Evolutionary conservation across 148 eudicot species (phyloP).

Genomic region (Rheum nobile): DNA sequence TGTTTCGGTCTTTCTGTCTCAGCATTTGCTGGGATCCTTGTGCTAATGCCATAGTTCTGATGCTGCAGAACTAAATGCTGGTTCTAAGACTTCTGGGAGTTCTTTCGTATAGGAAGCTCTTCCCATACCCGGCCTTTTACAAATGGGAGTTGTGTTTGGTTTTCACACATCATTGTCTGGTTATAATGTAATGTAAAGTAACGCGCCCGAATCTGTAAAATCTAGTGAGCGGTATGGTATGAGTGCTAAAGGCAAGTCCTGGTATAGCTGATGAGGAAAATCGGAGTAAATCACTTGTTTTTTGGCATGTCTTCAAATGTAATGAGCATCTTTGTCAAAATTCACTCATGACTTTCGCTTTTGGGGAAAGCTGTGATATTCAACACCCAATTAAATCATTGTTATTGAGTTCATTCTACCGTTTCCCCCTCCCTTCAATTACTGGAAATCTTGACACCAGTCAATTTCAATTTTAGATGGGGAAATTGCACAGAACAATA

Average conservation of each 20-base stretch:
- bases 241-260: background rate
- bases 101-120: background rate
- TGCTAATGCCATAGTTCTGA: background rate
- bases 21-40: background rate
- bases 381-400: background rate
- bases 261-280: conserved; percentile 1
- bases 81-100: background rate
- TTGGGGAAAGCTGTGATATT: background rate
- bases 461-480: too few relatives aligned
- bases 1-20: background rate
- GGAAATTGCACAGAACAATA: too few relatives aligned
- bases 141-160: conserved; percentile 1
- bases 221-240: background rate
- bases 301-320: background rate
- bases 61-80: conserved; percentile 5
- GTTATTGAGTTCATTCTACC: background rate
- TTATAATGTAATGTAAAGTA: background rate
- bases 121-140: background rate
- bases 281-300: background rate
- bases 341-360: background rate
- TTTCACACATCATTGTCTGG: background rate
- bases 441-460: background rate
- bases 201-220: background rate
- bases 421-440: background rate
- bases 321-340: background rate